Percentiles rank a stretch among this genome's conserved stretches.
Conservation (phyloP, 129 eudicot genomes). For the Saussurea involucrata region DNA sequence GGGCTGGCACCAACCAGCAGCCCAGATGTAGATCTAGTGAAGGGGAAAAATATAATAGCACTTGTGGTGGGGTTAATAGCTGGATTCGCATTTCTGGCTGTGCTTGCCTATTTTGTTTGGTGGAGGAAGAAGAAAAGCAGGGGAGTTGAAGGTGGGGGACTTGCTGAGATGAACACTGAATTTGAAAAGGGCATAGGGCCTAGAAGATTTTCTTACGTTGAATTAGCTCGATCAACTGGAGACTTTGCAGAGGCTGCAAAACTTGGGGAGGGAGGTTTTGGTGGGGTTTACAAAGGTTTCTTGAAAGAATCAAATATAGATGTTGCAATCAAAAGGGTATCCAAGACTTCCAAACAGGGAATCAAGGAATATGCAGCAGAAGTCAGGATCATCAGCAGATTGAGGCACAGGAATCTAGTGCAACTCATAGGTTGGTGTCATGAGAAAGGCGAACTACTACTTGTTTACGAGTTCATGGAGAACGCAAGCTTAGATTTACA, state of each 20-base stretch:
- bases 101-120: neutral
- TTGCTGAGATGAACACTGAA: neutral
- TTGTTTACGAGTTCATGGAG: too few species aligned
- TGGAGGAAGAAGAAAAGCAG: neutral
- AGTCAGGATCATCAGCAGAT: neutral
- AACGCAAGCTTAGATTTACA: slow-evolving; percentile 8
- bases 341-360: slow-evolving; percentile 5
- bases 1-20: too few species aligned
- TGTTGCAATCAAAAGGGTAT: slow-evolving; percentile 1
- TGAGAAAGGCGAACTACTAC: too few species aligned
- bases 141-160: neutral
- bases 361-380: slow-evolving; percentile 11
- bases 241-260: neutral
- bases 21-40: too few species aligned
- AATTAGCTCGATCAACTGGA: slow-evolving; percentile 1
- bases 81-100: neutral
- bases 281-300: too few species aligned
- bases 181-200: slow-evolving; percentile 10
- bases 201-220: neutral
- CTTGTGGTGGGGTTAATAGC: too few species aligned
- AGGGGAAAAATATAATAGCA: too few species aligned
- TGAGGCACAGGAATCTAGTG: too few species aligned
- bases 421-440: too few species aligned
- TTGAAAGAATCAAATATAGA: neutral
- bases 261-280: neutral